These are phyloP conservation scores for Colletotrichum tropicale DNA, from an alignment of 2,329 filamentous ascomycete genomes.

Conservation along the genomic window DNA sequence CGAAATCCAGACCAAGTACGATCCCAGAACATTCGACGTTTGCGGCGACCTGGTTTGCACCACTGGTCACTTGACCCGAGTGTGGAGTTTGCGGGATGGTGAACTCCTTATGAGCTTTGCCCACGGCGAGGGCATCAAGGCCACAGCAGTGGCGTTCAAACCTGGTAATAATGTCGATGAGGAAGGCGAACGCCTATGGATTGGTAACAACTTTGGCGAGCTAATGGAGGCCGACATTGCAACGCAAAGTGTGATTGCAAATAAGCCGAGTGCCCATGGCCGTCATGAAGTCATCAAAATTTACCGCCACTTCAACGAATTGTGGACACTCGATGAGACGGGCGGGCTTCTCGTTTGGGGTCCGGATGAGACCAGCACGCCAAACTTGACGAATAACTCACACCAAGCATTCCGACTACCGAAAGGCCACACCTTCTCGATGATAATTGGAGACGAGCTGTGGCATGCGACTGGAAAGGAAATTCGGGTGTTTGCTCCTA, in stretches of 20 bases:
- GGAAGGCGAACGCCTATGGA: slow-evolving; percentile 84
- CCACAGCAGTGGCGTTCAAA: slow-evolving; percentile 84
- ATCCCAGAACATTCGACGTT: slow-evolving; percentile 84
- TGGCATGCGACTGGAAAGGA: slow-evolving; percentile 92
- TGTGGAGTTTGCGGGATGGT: slow-evolving; percentile 86
- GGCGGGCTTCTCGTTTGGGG: slow-evolving; percentile 89
- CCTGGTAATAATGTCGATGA: slow-evolving; percentile 77
- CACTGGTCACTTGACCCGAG: slow-evolving; percentile 82
- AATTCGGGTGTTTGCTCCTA: slow-evolving; percentile 82
- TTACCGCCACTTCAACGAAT: slow-evolving; percentile 82
- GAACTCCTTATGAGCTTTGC: slow-evolving; percentile 80
- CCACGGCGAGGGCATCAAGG: slow-evolving; percentile 85
- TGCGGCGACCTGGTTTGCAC: slow-evolving; percentile 89
- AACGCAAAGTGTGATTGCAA: slow-evolving; percentile 72
- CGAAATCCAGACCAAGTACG: slow-evolving; percentile 84
- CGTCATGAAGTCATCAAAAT: slow-evolving; percentile 84
- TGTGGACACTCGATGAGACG: slow-evolving; percentile 93
- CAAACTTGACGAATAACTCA: slow-evolving; percentile 76
- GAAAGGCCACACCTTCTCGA: slow-evolving; percentile 84
- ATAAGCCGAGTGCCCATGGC: slow-evolving; percentile 74
- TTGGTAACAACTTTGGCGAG: slow-evolving; percentile 88
- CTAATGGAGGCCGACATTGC: slow-evolving; percentile 86
- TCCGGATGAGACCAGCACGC: slow-evolving; percentile 72
- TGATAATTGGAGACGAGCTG: slow-evolving; percentile 82
- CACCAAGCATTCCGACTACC: slow-evolving; percentile 77